These are phyloP conservation scores for Daucus carota DNA, from an alignment of 129 eudicot genomes.

Conservation along the genomic window DH1_v3.0 NC_030386.2:29188501-29189000, in stretches of 20 bases:
- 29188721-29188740: not conserved
- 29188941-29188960: constrained; percentile 48
- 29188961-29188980: constrained; percentile 49
- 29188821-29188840: constrained; percentile 72
- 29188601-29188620: constrained; percentile 42
- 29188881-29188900: constrained; percentile 68
- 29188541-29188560: constrained; percentile 46
- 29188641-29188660: constrained; percentile 31
- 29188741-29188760: constrained; percentile 85
- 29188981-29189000: constrained; percentile 20
- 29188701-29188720: not conserved
- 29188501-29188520: constrained; percentile 67
- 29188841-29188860: constrained; percentile 54
- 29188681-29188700: not conserved
- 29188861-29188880: constrained; percentile 56
- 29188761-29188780: constrained; percentile 60
- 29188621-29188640: constrained; percentile 37
- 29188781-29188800: constrained; percentile 41
- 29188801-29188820: constrained; percentile 48
- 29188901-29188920: constrained; percentile 47
- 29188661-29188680: constrained; percentile 4
- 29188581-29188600: constrained; percentile 59
- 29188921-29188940: constrained; percentile 53
- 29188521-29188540: constrained; percentile 62
- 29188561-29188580: constrained; percentile 62